Percentiles rank a stretch among this genome's conserved stretches.
Evolutionary conservation across 1,284 basidiomycete genomes (phyloP).

Genomic region (Rhodotorula sp.): DNA sequence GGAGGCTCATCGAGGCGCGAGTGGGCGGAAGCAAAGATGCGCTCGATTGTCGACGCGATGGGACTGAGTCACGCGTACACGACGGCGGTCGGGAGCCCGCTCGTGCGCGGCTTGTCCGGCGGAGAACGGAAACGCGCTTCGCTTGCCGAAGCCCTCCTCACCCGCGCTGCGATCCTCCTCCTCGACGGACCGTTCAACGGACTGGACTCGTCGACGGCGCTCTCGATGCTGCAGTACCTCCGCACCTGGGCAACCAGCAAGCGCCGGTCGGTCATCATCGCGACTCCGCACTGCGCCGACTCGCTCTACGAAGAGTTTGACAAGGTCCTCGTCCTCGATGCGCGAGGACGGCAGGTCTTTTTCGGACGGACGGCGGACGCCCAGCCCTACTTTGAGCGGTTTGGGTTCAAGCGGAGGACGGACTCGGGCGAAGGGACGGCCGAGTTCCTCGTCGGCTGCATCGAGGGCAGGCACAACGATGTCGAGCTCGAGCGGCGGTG

Average conservation of each 20-base stretch:
- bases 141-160: conserved; percentile 55
- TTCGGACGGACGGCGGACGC: conserved; percentile 71
- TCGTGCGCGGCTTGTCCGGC: conserved; percentile 60
- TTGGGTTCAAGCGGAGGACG: conserved; percentile 55
- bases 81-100: conserved; percentile 58
- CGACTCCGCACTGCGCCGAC: conserved; percentile 62
- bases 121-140: conserved; percentile 56
- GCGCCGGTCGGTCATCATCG: conserved; percentile 51
- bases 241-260: conserved; percentile 58
- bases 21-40: conserved; percentile 55
- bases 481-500: conserved; percentile 69
- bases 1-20: conserved; percentile 54
- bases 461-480: conserved; percentile 69
- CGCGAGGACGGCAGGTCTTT: conserved; percentile 71
- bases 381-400: conserved; percentile 69
- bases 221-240: conserved; percentile 58
- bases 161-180: conserved; percentile 49
- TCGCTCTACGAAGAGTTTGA: conserved; percentile 58
- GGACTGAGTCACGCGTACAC: conserved; percentile 56
- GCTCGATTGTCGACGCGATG: conserved; percentile 48
- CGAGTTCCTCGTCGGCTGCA: conserved; percentile 74
- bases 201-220: conserved; percentile 61
- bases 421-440: conserved; percentile 63
- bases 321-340: conserved; percentile 65
- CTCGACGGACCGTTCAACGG: conserved; percentile 64